phyloP scores from a whole-genome alignment of 257 asterid genomes.

The Fraxinus quadrangulata region DNA sequence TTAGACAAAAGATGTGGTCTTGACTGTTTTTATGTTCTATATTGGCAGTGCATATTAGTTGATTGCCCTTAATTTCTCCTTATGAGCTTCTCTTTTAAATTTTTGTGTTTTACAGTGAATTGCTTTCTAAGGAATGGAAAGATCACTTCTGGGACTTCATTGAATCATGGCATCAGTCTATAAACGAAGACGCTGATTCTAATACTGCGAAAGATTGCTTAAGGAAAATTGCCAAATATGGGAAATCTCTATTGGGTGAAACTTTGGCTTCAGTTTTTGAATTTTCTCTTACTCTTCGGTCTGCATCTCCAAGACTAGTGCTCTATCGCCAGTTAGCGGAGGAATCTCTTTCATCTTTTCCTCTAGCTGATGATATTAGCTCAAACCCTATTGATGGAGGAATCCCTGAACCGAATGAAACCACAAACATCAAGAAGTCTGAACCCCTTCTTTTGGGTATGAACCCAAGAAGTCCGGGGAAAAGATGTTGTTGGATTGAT shows the following conservation, averaged over 20 bases:
- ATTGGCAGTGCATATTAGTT: conserved; percentile 1
- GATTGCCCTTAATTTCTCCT: conserved; percentile 15
- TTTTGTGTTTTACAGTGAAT: conserved; percentile 65
- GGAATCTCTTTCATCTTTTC: conserved; percentile 94
- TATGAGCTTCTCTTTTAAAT: conserved; percentile 10
- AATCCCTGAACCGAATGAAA: conserved; percentile 44
- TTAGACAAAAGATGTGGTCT: neutral
- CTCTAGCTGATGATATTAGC: conserved; percentile 62
- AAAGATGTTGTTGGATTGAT: conserved; percentile 96
- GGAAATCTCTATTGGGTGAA: conserved; percentile 75
- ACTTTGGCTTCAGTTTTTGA: conserved; percentile 82
- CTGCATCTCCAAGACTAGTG: conserved; percentile 93
- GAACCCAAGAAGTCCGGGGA: conserved; percentile 53
- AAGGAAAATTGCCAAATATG: conserved; percentile 60
- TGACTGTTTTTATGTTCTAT: neutral
- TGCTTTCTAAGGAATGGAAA: conserved; percentile 89
- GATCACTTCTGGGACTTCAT: conserved; percentile 84
- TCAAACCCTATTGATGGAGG: conserved; percentile 43
- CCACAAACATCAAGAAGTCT: conserved; percentile 36
- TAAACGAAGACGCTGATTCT: conserved; percentile 49
- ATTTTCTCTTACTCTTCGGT: conserved; percentile 92
- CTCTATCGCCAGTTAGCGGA: conserved; percentile 88
- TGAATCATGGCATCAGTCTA: conserved; percentile 72
- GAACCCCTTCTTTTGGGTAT: conserved; percentile 49
- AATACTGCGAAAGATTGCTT: conserved; percentile 81